A percentile compares a stretch with the other conserved stretches of the same genome.
These are phyloP conservation scores for Fulvia fulva DNA, from an alignment of 2,329 filamentous ascomycete genomes.

Conservation along the genomic window DNA sequence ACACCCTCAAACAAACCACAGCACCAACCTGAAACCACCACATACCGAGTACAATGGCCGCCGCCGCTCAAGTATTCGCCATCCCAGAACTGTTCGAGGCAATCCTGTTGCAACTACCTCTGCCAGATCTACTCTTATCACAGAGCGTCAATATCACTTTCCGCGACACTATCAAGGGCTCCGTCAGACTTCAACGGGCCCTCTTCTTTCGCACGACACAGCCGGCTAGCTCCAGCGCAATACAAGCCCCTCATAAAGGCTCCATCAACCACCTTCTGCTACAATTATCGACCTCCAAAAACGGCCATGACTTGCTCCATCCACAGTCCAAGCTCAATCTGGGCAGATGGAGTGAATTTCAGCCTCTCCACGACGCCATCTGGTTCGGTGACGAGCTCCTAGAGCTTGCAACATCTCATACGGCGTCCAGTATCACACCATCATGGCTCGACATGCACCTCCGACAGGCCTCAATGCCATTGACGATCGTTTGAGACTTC, in stretches of 20 bases:
- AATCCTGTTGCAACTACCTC: not conserved
- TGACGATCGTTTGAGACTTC: not conserved
- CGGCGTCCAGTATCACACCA: not conserved
- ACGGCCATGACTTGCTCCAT: no score
- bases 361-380: not conserved
- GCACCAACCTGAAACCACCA: not conserved
- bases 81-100: not conserved
- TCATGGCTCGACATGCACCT: no score
- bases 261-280: not conserved
- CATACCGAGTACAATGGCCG: not conserved
- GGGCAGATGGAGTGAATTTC: not conserved
- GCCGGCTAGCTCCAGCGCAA: not conserved
- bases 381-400: not conserved
- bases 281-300: not conserved
- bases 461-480: no score
- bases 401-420: not conserved
- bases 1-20: not conserved
- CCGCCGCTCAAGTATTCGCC: not conserved
- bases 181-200: not conserved
- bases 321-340: no score
- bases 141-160: not conserved
- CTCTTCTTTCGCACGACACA: not conserved
- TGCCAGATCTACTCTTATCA: not conserved
- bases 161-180: not conserved
- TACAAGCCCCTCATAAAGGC: not conserved